Evolutionary conservation across 2,329 filamentous ascomycete genomes (phyloP).

Genomic region (Lasiodiplodia sp.): DNA sequence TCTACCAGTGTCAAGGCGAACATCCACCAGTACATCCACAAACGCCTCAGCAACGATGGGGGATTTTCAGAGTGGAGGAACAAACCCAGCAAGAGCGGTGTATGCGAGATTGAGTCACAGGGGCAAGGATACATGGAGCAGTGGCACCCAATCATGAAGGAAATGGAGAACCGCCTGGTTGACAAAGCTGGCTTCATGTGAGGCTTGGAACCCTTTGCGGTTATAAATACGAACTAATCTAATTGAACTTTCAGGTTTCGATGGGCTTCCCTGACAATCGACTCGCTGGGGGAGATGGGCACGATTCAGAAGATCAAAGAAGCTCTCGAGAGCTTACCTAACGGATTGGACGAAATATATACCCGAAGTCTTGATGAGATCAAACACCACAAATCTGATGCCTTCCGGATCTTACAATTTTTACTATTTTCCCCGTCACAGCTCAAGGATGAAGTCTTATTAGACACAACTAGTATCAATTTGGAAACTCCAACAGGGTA

Average conservation of each 20-base stretch:
- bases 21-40: background rate
- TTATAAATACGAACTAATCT: background rate
- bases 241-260: background rate
- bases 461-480: background rate
- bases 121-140: too few species aligned
- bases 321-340: background rate
- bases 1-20: background rate
- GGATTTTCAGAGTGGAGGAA: too few species aligned
- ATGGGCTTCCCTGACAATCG: background rate
- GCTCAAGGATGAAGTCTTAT: background rate
- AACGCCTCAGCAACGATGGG: too few species aligned
- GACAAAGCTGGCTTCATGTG: background rate
- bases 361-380: background rate
- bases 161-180: background rate
- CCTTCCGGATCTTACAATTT: background rate
- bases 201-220: fast-evolving
- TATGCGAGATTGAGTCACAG: too few species aligned
- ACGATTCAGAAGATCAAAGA: background rate
- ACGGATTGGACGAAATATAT: background rate
- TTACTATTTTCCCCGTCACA: background rate
- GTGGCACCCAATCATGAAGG: too few species aligned
- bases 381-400: background rate
- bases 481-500: background rate
- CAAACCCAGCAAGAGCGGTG: too few species aligned
- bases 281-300: background rate